phyloP scores from a whole-genome alignment of 192 early-diverging fungal genomes.

The Coemansia sp. region DNA sequence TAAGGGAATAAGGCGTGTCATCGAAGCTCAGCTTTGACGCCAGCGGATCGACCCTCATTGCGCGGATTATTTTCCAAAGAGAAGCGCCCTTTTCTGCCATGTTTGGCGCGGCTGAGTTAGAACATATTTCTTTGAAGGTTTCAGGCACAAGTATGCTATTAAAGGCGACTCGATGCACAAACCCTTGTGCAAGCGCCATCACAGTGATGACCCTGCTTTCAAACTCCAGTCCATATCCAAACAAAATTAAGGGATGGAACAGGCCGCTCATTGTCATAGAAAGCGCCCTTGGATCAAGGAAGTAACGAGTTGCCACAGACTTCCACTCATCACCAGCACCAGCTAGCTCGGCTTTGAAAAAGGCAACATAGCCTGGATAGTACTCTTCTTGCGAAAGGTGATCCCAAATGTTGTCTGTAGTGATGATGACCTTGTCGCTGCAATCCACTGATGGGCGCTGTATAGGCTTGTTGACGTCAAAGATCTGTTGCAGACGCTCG shows the following conservation, averaged over 20 bases:
- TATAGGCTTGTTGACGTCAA: conserved; percentile 40
- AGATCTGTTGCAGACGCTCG: conserved; percentile 56
- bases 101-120: background rate
- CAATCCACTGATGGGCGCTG: conserved; percentile 21
- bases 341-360: conserved; percentile 55
- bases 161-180: conserved; percentile 38
- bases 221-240: conserved; percentile 67
- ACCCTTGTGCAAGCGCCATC: conserved; percentile 56
- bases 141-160: conserved; percentile 2
- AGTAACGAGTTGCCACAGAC: conserved; percentile 44
- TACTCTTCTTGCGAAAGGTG: conserved; percentile 38
- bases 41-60: conserved; percentile 37
- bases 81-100: conserved; percentile 9
- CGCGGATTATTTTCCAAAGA: conserved; percentile 34
- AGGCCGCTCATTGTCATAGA: conserved; percentile 53
- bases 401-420: conserved; percentile 33
- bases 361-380: conserved; percentile 53
- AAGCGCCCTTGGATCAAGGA: conserved; percentile 52
- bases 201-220: conserved; percentile 55
- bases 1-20: background rate
- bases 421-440: conserved; percentile 29
- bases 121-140: conserved; percentile 18
- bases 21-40: conserved; percentile 16
- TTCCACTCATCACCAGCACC: conserved; percentile 38
- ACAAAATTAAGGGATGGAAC: conserved; percentile 63